These are phyloP conservation scores for Draba incana DNA, from an alignment of 345 rosid genomes.

Conservation along the genomic window DNA sequence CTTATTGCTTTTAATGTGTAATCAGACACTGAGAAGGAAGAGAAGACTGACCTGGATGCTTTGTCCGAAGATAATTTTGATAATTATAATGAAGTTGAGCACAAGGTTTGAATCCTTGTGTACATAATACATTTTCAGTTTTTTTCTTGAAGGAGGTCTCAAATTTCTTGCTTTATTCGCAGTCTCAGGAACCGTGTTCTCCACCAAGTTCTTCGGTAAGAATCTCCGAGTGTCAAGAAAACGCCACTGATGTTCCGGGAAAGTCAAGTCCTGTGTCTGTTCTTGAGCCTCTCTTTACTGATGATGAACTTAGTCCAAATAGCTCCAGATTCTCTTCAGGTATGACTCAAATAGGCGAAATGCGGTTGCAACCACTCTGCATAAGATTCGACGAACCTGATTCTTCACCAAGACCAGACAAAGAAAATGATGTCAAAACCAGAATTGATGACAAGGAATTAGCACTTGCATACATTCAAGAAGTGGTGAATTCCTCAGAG, in stretches of 20 bases:
- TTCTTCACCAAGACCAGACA: slow-evolving; percentile 38
- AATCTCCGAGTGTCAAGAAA: slow-evolving; percentile 54
- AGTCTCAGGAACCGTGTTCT: slow-evolving; percentile 54
- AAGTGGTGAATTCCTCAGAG: slow-evolving; percentile 57
- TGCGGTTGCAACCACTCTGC: slow-evolving; percentile 53
- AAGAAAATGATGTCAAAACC: slow-evolving; percentile 44
- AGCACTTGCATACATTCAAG: slow-evolving; percentile 52
- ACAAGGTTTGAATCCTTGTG: slow-evolving; percentile 45
- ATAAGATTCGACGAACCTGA: slow-evolving; percentile 68
- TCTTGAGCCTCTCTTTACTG: slow-evolving; percentile 70
- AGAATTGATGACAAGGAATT: slow-evolving; percentile 54
- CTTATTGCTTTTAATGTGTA: slow-evolving; percentile 18
- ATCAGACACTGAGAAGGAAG: slow-evolving; percentile 42
- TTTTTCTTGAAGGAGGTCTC: slow-evolving; percentile 2
- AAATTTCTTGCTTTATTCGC: slow-evolving; percentile 27
- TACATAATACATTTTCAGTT: neutral
- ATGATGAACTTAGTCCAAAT: slow-evolving; percentile 70
- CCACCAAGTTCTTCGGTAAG: slow-evolving; percentile 50
- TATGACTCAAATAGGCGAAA: slow-evolving; percentile 56
- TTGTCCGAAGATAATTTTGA: slow-evolving; percentile 34
- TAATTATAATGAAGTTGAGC: slow-evolving; percentile 22
- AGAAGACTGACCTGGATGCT: slow-evolving; percentile 34
- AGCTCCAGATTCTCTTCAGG: slow-evolving; percentile 59
- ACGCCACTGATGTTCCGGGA: slow-evolving; percentile 50
- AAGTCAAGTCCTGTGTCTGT: slow-evolving; percentile 92